Conservation (phyloP, 768 basidiomycete species). For the Leccinum variicolor region DNA sequence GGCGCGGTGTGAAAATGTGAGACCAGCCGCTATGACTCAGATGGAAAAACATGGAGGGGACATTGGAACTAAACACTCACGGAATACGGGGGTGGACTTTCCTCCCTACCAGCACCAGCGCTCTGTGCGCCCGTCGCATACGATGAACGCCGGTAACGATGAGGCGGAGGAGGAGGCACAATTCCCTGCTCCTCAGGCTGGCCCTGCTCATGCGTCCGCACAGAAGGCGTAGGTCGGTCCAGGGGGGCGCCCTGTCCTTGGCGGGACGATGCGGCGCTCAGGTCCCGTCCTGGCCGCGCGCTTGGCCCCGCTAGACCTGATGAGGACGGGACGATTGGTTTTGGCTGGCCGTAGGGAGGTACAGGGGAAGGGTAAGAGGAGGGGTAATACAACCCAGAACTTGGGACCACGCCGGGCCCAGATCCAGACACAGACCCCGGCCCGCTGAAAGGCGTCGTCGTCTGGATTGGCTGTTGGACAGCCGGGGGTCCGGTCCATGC, state of each 20-base stretch:
- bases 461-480: not conserved
- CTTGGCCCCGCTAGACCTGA: not conserved
- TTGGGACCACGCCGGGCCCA: not conserved
- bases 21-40: no score
- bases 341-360: not conserved
- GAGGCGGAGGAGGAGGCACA: conserved; percentile 4
- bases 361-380: not conserved
- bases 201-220: not conserved
- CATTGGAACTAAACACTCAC: conserved; percentile 10
- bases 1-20: not conserved
- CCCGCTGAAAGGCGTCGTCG: not conserved
- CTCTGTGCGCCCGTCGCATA: not conserved
- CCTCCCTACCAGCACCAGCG: not conserved
- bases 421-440: not conserved
- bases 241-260: not conserved
- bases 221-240: not conserved
- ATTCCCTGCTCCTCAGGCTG: not conserved
- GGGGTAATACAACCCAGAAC: not conserved
- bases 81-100: conserved; percentile 26
- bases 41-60: not conserved
- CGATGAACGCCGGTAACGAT: not conserved
- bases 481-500: not conserved
- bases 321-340: not conserved
- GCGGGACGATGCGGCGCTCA: not conserved
- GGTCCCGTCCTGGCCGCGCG: not conserved